These are phyloP conservation scores for Pisolithus thermaeus DNA, from an alignment of 1,284 basidiomycete species.

Conservation along the genomic window DNA sequence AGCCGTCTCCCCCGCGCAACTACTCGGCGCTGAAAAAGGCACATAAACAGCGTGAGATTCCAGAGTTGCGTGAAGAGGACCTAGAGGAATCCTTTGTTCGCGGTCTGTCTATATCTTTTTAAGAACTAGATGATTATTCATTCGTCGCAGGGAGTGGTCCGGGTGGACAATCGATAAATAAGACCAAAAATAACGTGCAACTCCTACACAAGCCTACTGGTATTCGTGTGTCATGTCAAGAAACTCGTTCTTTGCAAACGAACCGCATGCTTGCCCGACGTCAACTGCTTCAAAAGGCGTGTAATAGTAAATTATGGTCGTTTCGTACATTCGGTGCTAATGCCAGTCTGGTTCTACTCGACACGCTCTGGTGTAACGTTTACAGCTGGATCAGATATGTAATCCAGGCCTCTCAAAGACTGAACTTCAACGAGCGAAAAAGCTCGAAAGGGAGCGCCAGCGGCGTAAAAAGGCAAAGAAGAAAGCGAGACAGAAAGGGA, in stretches of 20 bases:
- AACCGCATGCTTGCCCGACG: slow-evolving; percentile 70
- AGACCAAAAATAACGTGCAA: slow-evolving; percentile 80
- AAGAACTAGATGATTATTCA: slow-evolving; percentile 1
- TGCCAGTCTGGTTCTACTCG: slow-evolving; percentile 3
- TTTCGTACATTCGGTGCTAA: slow-evolving; percentile 15
- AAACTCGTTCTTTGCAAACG: slow-evolving; percentile 66
- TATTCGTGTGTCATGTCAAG: slow-evolving; percentile 70
- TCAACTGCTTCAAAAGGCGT: slow-evolving; percentile 63
- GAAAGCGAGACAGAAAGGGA: slow-evolving; percentile 38
- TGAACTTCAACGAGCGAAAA: slow-evolving; percentile 58
- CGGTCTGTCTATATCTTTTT: slow-evolving; percentile 37
- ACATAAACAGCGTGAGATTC: slow-evolving; percentile 53
- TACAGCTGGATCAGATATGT: slow-evolving; percentile 58
- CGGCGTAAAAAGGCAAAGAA: slow-evolving; percentile 67
- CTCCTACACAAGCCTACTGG: slow-evolving; percentile 74
- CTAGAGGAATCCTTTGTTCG: slow-evolving; percentile 73
- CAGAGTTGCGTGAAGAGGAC: slow-evolving; percentile 66
- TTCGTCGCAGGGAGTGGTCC: slow-evolving; percentile 63
- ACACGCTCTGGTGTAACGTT: slow-evolving; percentile 2
- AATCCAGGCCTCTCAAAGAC: slow-evolving; percentile 75
- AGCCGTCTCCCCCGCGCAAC: slow-evolving; percentile 31
- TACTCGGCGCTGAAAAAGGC: slow-evolving; percentile 68
- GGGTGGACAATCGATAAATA: slow-evolving; percentile 82
- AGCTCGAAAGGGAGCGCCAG: slow-evolving; percentile 65
- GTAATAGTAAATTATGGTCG: slow-evolving; percentile 23